A percentile compares a stretch with the other conserved stretches of the same genome.
Evolutionary conservation across 768 basidiomycete genomes (phyloP).

Genomic region (Leccinum boreale): DNA sequence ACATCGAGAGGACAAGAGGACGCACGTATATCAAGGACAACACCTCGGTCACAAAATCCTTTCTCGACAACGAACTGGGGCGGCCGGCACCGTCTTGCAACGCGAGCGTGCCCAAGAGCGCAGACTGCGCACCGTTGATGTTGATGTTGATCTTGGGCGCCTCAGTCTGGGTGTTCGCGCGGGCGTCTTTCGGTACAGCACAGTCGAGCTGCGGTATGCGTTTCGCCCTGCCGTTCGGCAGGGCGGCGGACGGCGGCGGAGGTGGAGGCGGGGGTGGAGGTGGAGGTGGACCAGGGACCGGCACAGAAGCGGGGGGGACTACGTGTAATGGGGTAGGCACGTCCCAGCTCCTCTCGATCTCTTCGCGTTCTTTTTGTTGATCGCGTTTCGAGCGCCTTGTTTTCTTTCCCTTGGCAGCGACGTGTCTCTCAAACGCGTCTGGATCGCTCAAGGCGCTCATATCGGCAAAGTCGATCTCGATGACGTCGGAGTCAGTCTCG

Average conservation of each 20-base stretch:
- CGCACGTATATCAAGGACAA: constrained; percentile 61
- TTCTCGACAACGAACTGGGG: constrained; percentile 39
- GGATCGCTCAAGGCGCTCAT: constrained; percentile 71
- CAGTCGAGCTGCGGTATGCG: constrained; percentile 6
- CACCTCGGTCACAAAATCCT: constrained; percentile 58
- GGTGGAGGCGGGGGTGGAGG: background rate
- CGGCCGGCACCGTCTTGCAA: constrained; percentile 15
- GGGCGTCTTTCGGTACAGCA: constrained; percentile 3
- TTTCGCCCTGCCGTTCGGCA: constrained; percentile 28
- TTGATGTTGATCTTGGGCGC: constrained; percentile 21
- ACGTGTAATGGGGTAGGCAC: constrained; percentile 34
- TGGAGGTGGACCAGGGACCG: background rate
- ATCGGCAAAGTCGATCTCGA: constrained; percentile 75
- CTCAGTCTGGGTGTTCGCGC: background rate
- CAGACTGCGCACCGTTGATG: constrained; percentile 16
- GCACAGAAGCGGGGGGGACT: constrained; percentile 14
- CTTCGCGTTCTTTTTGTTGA: constrained; percentile 38
- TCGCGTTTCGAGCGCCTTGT: constrained; percentile 32
- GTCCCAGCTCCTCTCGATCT: constrained; percentile 65
- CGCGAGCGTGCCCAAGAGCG: constrained; percentile 25
- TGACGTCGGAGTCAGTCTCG: constrained; percentile 50
- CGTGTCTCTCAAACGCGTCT: constrained; percentile 45
- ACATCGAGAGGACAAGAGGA: constrained; percentile 1
- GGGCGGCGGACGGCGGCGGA: background rate
- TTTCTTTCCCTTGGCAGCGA: constrained; percentile 24